Conservation (phyloP, 2,329 filamentous ascomycete genomes). For the Cercospora zeina region DNA sequence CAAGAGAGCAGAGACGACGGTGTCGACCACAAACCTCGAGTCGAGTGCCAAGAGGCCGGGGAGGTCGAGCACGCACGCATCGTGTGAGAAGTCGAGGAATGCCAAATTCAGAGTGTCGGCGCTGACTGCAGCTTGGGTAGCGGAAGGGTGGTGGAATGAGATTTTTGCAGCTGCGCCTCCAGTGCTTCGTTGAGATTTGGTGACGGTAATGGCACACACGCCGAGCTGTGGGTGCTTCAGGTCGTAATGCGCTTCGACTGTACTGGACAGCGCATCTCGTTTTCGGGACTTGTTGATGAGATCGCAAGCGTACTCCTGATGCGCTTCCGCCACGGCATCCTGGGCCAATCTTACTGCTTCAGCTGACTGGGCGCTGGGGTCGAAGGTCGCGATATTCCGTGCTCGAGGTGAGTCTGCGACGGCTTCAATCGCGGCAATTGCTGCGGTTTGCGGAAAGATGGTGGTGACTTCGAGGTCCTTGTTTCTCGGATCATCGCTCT, state of each 20-base stretch:
- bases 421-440: conserved; percentile 49
- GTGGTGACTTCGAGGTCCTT: conserved; percentile 26
- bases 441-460: conserved; percentile 52
- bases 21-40: conserved; percentile 51
- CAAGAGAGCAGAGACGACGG: conserved; percentile 46
- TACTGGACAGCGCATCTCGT: conserved; percentile 29
- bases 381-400: conserved; percentile 61
- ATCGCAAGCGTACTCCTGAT: conserved; percentile 67
- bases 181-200: conserved; percentile 35
- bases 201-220: conserved; percentile 45
- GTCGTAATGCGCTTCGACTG: conserved; percentile 44
- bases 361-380: conserved; percentile 64
- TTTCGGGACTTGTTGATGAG: conserved; percentile 62
- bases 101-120: conserved; percentile 46
- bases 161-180: conserved; percentile 32
- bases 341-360: conserved; percentile 63
- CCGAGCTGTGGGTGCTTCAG: conserved; percentile 51
- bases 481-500: conserved; percentile 2
- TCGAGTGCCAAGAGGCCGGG: conserved; percentile 47
- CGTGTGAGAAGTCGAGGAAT: conserved; percentile 48
- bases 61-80: conserved; percentile 47
- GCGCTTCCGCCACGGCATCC: conserved; percentile 60
- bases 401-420: conserved; percentile 50
- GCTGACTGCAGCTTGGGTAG: conserved; percentile 44
- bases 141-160: conserved; percentile 43